phyloP scores from a whole-genome alignment of 2,329 filamentous ascomycete genomes.

The Pseudohalonectria lignicola region DNA sequence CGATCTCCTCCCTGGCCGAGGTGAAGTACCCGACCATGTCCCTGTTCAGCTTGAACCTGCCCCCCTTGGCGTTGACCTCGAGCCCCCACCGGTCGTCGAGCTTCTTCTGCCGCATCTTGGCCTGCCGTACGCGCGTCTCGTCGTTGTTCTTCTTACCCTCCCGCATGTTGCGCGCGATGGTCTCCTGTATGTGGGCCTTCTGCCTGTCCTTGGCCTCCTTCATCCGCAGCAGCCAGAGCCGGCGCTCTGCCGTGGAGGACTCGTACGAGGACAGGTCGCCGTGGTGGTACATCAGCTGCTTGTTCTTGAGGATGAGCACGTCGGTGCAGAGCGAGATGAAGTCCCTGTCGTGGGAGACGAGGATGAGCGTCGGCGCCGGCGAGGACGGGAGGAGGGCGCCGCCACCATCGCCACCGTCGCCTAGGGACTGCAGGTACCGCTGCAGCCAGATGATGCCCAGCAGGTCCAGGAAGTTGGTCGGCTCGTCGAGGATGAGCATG shows the following conservation, averaged over 20 bases:
- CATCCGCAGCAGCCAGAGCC: slow-evolving; percentile 59
- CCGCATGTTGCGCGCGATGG: slow-evolving; percentile 63
- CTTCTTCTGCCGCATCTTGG: slow-evolving; percentile 75
- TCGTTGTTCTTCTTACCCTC: slow-evolving; percentile 69
- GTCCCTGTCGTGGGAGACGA: slow-evolving; percentile 77
- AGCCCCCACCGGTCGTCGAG: slow-evolving; percentile 73
- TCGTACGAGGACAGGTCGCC: slow-evolving; percentile 68
- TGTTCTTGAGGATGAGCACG: slow-evolving; percentile 64
- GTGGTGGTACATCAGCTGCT: slow-evolving; percentile 61
- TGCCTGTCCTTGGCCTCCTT: slow-evolving; percentile 75
- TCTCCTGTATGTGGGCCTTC: slow-evolving; percentile 69
- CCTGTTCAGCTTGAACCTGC: slow-evolving; percentile 70
- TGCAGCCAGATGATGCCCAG: slow-evolving; percentile 81
- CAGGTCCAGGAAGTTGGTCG: slow-evolving; percentile 78
- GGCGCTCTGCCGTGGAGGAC: slow-evolving; percentile 53
- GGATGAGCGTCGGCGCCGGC: slow-evolving; percentile 52
- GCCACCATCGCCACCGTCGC: slow-evolving; percentile 28
- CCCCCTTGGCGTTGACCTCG: slow-evolving; percentile 59
- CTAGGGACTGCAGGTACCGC: slow-evolving; percentile 51
- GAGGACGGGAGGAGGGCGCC: neutral
- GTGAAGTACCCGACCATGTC: slow-evolving; percentile 55
- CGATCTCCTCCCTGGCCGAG: slow-evolving; percentile 53
- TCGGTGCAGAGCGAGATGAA: slow-evolving; percentile 72
- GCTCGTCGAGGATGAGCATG: slow-evolving; percentile 74
- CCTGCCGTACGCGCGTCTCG: slow-evolving; percentile 77